These are phyloP conservation scores for Trichoderma harzianum DNA, from an alignment of 2,329 filamentous ascomycete species.

Conservation along the genomic window DNA sequence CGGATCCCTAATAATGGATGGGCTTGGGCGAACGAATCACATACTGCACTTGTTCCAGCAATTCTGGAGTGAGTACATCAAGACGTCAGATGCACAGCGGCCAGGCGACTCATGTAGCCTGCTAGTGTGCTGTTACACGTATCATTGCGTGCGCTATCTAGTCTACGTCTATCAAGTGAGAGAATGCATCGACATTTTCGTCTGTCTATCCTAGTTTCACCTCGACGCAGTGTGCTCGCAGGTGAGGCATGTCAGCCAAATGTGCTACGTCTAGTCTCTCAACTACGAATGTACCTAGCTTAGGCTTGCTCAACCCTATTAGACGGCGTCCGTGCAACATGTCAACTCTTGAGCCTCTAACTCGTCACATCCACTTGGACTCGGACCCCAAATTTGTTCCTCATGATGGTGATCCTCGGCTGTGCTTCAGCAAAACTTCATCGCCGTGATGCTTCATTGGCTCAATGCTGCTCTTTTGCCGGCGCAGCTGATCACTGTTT, in stretches of 20 bases:
- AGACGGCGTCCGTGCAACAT: constrained; percentile 8
- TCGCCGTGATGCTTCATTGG: constrained; percentile 10
- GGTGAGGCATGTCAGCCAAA: background rate
- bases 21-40: constrained; percentile 2
- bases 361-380: constrained; percentile 7
- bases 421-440: constrained; percentile 9
- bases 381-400: background rate
- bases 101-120: constrained; percentile 6
- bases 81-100: constrained; percentile 3
- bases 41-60: background rate
- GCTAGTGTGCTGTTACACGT: constrained; percentile 6
- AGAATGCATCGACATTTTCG: background rate
- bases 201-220: background rate
- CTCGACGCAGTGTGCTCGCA: background rate
- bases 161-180: background rate
- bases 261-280: background rate
- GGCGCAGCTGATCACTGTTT: constrained; percentile 19
- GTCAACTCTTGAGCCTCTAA: constrained; percentile 12
- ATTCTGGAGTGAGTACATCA: background rate
- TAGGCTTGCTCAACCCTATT: constrained; percentile 6
- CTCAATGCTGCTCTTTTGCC: constrained; percentile 1
- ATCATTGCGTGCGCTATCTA: background rate
- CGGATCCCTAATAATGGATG: background rate
- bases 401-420: constrained; percentile 15
- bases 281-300: background rate